A percentile compares a stretch with the other conserved stretches of the same genome.
Evolutionary conservation across 2,329 filamentous ascomycete species (phyloP).

Genomic region (Fragosphaeria purpurea): DNA sequence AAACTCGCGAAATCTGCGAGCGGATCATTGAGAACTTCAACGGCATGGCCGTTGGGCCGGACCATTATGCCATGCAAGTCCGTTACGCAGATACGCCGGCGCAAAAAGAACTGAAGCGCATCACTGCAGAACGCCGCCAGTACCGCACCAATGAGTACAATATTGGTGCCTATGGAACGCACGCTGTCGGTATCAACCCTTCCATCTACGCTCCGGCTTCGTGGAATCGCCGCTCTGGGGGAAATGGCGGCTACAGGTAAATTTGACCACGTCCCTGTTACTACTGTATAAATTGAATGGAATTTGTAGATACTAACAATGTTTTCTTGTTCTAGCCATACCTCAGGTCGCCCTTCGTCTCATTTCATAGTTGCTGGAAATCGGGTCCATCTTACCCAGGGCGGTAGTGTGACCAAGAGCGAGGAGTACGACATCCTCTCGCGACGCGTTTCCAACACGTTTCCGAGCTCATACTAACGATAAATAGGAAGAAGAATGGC

Average conservation of each 20-base stretch:
- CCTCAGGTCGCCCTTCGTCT: conserved; percentile 1
- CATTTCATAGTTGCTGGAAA: neutral
- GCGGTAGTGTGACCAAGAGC: neutral
- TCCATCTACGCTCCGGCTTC: conserved; percentile 32
- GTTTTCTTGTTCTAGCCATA: neutral
- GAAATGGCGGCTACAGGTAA: conserved; percentile 14
- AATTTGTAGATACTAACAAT: too few relatives aligned
- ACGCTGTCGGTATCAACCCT: conserved; percentile 46
- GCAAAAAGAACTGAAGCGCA: conserved; percentile 92
- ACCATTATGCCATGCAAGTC: conserved; percentile 79
- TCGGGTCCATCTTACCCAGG: neutral
- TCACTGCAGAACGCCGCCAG: conserved; percentile 88
- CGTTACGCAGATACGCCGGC: conserved; percentile 94
- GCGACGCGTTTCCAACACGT: too few relatives aligned
- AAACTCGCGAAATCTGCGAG: conserved; percentile 79
- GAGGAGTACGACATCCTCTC: neutral
- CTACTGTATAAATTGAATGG: neutral
- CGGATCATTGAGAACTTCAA: conserved; percentile 81
- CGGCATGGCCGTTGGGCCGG: conserved; percentile 64
- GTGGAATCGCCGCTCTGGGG: conserved; percentile 25
- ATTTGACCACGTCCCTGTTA: neutral
- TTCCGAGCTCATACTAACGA: too few relatives aligned
- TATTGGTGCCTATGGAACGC: conserved; percentile 57
- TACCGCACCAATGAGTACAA: conserved; percentile 97
- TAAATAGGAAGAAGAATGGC: too few relatives aligned